phyloP scores from a whole-genome alignment of 495 filamentous ascomycete genomes.

The Opeltia flavorubescens region DNA sequence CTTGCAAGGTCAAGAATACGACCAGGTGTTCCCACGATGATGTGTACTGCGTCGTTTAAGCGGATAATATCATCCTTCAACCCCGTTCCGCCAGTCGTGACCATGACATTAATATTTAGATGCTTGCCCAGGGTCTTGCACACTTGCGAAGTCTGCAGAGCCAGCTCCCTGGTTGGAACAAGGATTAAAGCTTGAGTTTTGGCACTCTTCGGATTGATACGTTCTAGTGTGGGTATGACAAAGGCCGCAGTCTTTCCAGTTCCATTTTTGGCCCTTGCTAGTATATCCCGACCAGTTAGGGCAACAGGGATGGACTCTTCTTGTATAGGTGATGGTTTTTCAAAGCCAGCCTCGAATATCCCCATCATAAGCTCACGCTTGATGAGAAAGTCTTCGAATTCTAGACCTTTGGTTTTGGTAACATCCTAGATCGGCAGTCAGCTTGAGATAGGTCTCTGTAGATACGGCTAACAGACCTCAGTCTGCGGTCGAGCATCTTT shows the following conservation, averaged over 20 bases:
- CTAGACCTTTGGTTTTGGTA: conserved; percentile 88
- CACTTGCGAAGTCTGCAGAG: conserved; percentile 97
- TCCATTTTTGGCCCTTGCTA: conserved; percentile 94
- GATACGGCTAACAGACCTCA: conserved; percentile 47
- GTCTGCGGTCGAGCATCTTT: conserved; percentile 87
- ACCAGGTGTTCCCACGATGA: conserved; percentile 93
- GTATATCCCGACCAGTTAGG: conserved; percentile 84
- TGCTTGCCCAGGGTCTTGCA: conserved; percentile 97
- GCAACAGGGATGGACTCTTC: conserved; percentile 97
- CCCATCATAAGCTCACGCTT: conserved; percentile 95
- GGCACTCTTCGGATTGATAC: conserved; percentile 86
- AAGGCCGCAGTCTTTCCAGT: conserved; percentile 98
- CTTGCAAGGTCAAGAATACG: conserved; percentile 89
- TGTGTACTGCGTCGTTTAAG: conserved; percentile 84
- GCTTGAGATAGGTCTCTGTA: not conserved
- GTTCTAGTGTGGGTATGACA: conserved; percentile 87
- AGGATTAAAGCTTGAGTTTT: conserved; percentile 94
- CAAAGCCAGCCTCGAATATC: conserved; percentile 97
- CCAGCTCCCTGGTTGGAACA: conserved; percentile 91
- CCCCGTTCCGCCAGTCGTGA: conserved; percentile 88
- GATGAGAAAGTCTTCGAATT: conserved; percentile 93
- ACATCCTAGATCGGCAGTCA: conserved; percentile 56
- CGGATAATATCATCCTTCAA: conserved; percentile 96
- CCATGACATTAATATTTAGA: conserved; percentile 96
- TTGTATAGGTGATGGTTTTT: conserved; percentile 97